These are phyloP conservation scores for Sporisorium reilianum DNA, from an alignment of 1,284 basidiomycete species.

Conservation along the genomic window DNA sequence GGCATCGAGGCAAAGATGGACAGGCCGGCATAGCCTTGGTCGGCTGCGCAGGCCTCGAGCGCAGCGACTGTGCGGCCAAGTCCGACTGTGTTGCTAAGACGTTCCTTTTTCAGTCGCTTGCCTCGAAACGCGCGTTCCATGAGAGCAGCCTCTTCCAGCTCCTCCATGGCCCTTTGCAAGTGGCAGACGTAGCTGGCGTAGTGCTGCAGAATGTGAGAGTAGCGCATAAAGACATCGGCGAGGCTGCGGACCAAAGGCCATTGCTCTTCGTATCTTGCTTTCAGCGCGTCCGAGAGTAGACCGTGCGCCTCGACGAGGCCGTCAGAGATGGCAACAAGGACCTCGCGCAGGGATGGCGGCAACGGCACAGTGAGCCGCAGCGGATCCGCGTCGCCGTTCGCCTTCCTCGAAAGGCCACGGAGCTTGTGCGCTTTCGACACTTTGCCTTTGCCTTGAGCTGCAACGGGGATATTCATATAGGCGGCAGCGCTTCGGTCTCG, in stretches of 20 bases:
- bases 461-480: conserved; percentile 15
- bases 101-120: conserved; percentile 58
- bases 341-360: conserved; percentile 49
- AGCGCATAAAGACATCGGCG: conserved; percentile 59
- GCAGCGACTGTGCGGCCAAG: conserved; percentile 65
- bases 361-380: conserved; percentile 52
- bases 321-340: conserved; percentile 55
- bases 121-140: conserved; percentile 64
- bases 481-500: conserved; percentile 29
- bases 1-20: conserved; percentile 95
- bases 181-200: conserved; percentile 60
- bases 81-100: conserved; percentile 59
- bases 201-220: conserved; percentile 56
- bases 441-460: conserved; percentile 22
- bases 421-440: conserved; percentile 46
- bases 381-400: conserved; percentile 28
- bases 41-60: conserved; percentile 81
- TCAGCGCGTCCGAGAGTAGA: conserved; percentile 56
- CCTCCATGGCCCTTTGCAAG: conserved; percentile 59
- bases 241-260: conserved; percentile 63
- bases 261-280: conserved; percentile 61
- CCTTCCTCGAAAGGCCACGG: conserved; percentile 25
- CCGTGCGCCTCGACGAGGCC: conserved; percentile 58
- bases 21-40: conserved; percentile 90
- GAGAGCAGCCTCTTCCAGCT: conserved; percentile 60